phyloP scores from a whole-genome alignment of 2,329 filamentous ascomycete species.

The Penicillium sp. region DNA sequence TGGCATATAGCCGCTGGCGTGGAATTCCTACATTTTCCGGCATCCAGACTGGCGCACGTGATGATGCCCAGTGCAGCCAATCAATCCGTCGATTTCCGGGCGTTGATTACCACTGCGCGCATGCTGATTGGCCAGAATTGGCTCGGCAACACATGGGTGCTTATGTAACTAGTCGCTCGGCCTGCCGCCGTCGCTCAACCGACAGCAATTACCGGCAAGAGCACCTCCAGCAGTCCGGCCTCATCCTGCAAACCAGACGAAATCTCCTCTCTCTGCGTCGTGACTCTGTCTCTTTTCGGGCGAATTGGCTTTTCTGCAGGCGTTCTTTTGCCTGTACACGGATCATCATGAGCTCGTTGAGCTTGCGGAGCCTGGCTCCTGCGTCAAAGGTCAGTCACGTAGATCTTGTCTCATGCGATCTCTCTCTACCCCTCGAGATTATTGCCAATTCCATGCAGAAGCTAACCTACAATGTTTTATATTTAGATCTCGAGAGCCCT shows the following conservation, averaged over 20 bases:
- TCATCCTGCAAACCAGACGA: constrained; percentile 7
- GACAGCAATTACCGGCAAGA: constrained; percentile 17
- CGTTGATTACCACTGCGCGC: constrained; percentile 32
- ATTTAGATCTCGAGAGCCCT: constrained; percentile 61
- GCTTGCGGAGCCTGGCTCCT: constrained; percentile 49
- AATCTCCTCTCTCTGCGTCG: constrained; percentile 18
- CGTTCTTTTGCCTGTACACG: constrained; percentile 17
- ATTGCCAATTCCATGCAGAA: constrained; percentile 11
- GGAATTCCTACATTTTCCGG: constrained; percentile 20
- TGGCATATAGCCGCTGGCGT: constrained; percentile 16
- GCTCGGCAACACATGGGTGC: constrained; percentile 30
- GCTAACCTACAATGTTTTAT: constrained; percentile 21
- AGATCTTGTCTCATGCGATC: constrained; percentile 12
- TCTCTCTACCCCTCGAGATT: constrained; percentile 13
- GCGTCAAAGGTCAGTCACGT: constrained; percentile 41
- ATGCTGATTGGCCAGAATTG: constrained; percentile 30
- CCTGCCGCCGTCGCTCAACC: constrained; percentile 19
- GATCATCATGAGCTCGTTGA: constrained; percentile 47
- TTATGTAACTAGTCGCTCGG: constrained; percentile 31
- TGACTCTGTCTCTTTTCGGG: constrained; percentile 22
- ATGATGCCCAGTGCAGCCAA: constrained; percentile 22
- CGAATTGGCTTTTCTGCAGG: constrained; percentile 17
- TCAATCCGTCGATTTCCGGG: constrained; percentile 27
- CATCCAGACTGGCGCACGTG: constrained; percentile 30
- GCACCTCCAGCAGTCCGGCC: not conserved